Evolutionary conservation across 192 early-diverging fungal genomes (phyloP), one percentile per base, ranked within the genome.

Genomic region (Coemansia sp.): DNA sequence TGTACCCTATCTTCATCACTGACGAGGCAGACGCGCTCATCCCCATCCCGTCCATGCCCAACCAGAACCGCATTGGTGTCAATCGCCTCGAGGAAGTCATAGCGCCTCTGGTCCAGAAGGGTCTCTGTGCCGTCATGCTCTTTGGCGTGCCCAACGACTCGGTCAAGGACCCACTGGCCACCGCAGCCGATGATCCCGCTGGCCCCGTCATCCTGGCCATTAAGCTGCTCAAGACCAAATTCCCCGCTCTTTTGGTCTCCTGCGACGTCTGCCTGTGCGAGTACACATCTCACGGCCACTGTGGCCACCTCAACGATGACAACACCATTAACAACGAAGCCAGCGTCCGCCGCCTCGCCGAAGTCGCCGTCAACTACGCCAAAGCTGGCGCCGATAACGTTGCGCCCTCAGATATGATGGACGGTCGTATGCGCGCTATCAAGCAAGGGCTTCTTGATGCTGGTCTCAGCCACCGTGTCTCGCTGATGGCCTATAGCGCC

Each of bases 351-450:
- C 87, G 96, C 10, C 60, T 99, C 41, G 95, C 93, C 0, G 88
- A 95, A 67, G 93, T 98, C 5, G 89, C 94, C 11, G 79, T 95
- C 42, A 87, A 82, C 54, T 99, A 97, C 85, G 96, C 95, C 18
- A 87, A 90, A 63, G 96, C 96, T 3, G 97, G 96, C 44, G 93
- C 93, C 51, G 93, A 97, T 41, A 89, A 94, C 67, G 92, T 98
- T 6, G 91, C 96, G 4, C 97, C 97, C 11, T 94, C 93, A 15
- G 97, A 98, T 76, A 98, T 98, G 97, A 98, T 97, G 96, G 97
- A 97, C 59, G 93, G 93, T 43, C 89, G 97, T 65, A 93, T 99
- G 76, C 85, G 88, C 62, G 92, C 93, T 9, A 98, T 99, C 84
- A 99, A 99, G 86, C 78, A 94, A 75, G 87, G 85, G 0, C 84